Evolutionary conservation across 129 eudicot species (phyloP), one percentile per base, ranked within the genome.

Genomic region (Chrysanthemum seticuspe): DNA sequence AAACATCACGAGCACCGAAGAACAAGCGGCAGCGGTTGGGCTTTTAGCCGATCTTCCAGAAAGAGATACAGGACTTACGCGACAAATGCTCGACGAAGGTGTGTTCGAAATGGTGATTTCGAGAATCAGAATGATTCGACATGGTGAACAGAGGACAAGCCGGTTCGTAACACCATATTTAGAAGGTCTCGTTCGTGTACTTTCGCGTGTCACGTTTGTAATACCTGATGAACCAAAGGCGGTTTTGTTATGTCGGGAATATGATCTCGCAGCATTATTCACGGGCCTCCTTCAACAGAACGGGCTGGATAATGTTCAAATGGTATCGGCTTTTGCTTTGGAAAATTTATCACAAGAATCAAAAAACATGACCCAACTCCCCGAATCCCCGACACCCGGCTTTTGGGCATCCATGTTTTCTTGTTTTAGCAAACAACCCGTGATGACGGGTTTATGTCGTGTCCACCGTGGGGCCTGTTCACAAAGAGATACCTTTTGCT

Each of bases 101-200:
- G 97, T 85, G 2, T 90, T 89, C 31, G 79, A 79, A 62, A 68
- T 84, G 31, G 77, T 87, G 78, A 86, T 85, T 73, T 82, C 87
- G 6, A 71, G 90, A 69, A 80, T 93, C 47, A 59, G 63, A 36
- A 76, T 83, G 70, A 93, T 93, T 55, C 76, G 98, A 18, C 95
- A 93, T 64, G 92, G 97, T 10, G 92, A 87, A 75, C 84, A 86
- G 15, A 87, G 92, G 78, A 87, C 97, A 19, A 73, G 62, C 59
- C 92, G 98, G 10, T 93, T 85, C 36, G 83, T 89, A 73, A 89
- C 97, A 23, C 98, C 97, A 4, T 93, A 89, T 77, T 68, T 81
- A 65, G 98, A 89, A 67, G 98, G 98, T 67, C 95, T 93, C 12
- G 98, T 93, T 19, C 84, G 88, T 18, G 92, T 90, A 65, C 96